Conservation (phyloP, 2,329 filamentous ascomycete genomes). For the Torrubiella hemipterigena region DNA sequence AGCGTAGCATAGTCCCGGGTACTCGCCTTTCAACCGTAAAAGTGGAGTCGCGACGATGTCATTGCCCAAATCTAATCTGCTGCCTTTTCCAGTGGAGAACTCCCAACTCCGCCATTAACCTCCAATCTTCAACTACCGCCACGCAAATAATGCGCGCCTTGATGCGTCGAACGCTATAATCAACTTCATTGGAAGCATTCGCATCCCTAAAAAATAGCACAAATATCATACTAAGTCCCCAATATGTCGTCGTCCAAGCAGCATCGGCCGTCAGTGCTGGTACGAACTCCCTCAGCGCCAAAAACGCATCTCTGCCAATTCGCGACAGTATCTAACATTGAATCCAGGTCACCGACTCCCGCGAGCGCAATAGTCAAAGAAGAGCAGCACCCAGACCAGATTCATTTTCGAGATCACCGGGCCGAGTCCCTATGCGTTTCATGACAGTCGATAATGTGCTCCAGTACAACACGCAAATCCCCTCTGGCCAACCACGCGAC, state of each 20-base stretch:
- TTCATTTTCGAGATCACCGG: slow-evolving; percentile 15
- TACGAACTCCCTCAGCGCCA: slow-evolving; percentile 1
- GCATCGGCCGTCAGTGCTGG: slow-evolving; percentile 7
- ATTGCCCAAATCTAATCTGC: too few species aligned
- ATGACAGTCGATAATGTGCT: slow-evolving; percentile 92
- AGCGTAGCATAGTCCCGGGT: too few species aligned
- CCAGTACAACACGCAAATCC: slow-evolving; percentile 87
- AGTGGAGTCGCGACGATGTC: too few species aligned
- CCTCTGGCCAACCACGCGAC: slow-evolving; percentile 77
- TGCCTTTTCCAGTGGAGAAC: too few species aligned
- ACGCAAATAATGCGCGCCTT: too few species aligned
- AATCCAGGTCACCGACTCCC: slow-evolving; percentile 24
- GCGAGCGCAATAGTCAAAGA: slow-evolving; percentile 21
- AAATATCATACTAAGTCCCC: too few species aligned
- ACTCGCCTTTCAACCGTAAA: too few species aligned
- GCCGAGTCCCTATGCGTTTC: slow-evolving; percentile 49
- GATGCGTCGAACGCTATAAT: too few species aligned
- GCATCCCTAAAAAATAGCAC: too few species aligned
- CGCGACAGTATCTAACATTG: slow-evolving; percentile 7
- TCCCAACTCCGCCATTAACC: slow-evolving; percentile 2
- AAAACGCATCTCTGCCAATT: not conserved
- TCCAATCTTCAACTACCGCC: too few species aligned
- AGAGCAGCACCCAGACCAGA: slow-evolving; percentile 20
- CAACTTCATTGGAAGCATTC: too few species aligned
- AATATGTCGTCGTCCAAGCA: slow-evolving; percentile 7